Evolutionary conservation across 2,329 filamentous ascomycete genomes (phyloP), one percentile per base, ranked within the genome.

Genomic region (Aspergillus aculeatus): DNA sequence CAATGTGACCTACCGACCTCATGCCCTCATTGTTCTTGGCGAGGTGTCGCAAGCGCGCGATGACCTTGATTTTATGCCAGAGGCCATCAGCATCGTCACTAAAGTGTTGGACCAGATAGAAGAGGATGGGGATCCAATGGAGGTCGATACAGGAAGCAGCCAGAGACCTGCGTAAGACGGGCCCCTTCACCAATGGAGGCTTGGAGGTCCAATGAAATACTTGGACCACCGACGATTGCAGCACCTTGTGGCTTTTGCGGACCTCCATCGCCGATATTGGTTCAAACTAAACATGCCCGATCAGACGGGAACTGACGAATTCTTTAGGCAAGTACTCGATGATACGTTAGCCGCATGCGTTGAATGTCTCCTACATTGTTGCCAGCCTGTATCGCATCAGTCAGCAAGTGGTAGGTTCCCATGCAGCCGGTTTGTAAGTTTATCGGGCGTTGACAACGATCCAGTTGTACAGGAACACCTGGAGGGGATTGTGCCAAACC

Each of bases 1-100:
- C 71, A 97, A 97, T 69, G 85, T 87, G n/a, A 81, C 82, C 7
- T 99, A 98, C 75, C 86, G 90, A 14, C 88, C 89, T 21, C 83
- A 91, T 73, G 90, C 91, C 0, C 84, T 96, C 63, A 79, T 80
- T 57, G 87, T 86, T 35, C 79, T 97, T 5, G 92, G 90, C 70
- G 82, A 86, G 57, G 90, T 94, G 68, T 84, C 86, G n/a, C 83
- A 84, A 41, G 84, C 84, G 14, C 83, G 89, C 50, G 81, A 83
- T 24, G 89, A 93, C 68, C 71, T 91, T 16, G 85, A 92, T 66
- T 80, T 96, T 75, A 86, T 90, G 67, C 78, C 83, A 4, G 86
- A 90, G 26, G 87, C 90, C 4, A 80, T 84, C 4, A 81, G 81
- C 5, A 84, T 96, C 54, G 85, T 90, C 12, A 79, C 77, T 29